Evolutionary conservation across 352 stramenopile species (phyloP).

Genomic region (Ophiocytium majus): DNA sequence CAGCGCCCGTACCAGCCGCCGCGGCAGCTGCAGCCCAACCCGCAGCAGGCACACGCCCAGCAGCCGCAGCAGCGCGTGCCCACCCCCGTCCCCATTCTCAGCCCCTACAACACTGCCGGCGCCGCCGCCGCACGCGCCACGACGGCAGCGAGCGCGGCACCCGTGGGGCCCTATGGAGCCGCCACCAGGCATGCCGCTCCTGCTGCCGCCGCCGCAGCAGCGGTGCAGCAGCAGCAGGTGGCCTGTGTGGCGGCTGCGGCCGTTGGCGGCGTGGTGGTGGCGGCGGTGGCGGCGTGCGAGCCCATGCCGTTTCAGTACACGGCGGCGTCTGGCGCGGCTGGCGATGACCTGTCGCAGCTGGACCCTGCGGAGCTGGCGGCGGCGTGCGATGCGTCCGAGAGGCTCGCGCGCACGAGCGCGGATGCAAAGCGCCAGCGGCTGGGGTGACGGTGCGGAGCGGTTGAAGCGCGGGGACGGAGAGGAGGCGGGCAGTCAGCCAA

Average conservation of each 20-base stretch:
- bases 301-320: not conserved
- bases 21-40: not conserved
- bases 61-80: not conserved
- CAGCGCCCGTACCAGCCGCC: not conserved
- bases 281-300: not conserved
- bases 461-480: not conserved
- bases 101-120: too few species aligned
- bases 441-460: not conserved
- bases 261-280: not conserved
- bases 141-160: too few species aligned
- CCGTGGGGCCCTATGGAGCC: too few species aligned
- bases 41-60: not conserved
- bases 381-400: not conserved
- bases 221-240: not conserved
- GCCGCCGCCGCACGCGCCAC: too few species aligned
- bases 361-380: not conserved
- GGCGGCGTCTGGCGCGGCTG: too few species aligned
- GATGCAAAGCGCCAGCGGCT: too few species aligned
- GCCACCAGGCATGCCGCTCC: too few species aligned
- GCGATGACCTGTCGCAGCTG: not conserved
- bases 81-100: too few species aligned
- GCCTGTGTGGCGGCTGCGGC: too few species aligned
- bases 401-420: not conserved
- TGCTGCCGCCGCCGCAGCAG: not conserved
- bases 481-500: not conserved